Conservation (phyloP, 768 basidiomycete species). For the Suillus placidus region DNA sequence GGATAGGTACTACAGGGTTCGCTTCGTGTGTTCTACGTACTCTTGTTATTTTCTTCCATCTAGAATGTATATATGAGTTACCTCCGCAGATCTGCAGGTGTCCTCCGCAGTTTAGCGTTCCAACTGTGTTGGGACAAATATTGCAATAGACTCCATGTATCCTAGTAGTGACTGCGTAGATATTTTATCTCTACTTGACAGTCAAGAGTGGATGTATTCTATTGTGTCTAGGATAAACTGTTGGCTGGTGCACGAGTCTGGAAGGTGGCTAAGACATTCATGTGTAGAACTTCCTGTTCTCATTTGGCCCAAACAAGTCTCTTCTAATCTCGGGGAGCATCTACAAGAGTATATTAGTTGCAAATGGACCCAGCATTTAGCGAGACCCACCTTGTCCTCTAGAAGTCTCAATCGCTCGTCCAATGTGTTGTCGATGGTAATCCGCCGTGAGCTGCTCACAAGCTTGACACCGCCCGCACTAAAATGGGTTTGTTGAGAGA, state of each 20-base stretch:
- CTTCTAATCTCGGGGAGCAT: constrained; percentile 95
- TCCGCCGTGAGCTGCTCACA: constrained; percentile 68
- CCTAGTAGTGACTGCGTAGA: not conserved
- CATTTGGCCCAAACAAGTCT: constrained; percentile 87
- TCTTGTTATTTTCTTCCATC: not conserved
- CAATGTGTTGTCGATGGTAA: constrained; percentile 92
- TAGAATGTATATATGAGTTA: not conserved
- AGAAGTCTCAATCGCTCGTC: constrained; percentile 88
- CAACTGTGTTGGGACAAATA: not conserved
- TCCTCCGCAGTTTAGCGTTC: not conserved
- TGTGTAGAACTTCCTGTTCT: constrained; percentile 91
- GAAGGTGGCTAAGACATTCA: constrained; percentile 28
- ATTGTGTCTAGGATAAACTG: not conserved
- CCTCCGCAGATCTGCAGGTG: not conserved
- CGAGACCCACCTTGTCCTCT: constrained; percentile 78
- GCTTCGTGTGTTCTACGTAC: not conserved
- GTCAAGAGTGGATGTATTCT: not conserved
- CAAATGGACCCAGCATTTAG: not conserved
- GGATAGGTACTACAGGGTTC: not conserved
- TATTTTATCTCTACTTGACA: not conserved
- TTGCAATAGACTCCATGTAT: not conserved
- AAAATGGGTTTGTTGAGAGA: not conserved
- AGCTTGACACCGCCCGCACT: constrained; percentile 90
- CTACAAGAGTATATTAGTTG: constrained; percentile 41
- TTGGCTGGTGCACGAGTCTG: not conserved